Conservation (phyloP, 352 stramenopile species). For the Detonula confervacea region DNA sequence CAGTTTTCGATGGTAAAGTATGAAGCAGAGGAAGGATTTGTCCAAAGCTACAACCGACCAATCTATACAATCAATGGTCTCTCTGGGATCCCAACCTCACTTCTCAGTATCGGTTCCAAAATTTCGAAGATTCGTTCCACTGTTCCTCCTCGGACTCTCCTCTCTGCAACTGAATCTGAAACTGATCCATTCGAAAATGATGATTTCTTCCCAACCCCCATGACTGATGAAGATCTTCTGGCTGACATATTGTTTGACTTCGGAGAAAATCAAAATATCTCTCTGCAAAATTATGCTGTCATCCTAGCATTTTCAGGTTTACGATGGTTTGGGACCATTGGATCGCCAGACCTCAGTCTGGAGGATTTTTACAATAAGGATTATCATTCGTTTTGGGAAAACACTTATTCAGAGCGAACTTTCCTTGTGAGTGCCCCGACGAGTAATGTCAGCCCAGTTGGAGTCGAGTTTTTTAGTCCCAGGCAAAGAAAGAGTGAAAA, state of each 20-base stretch:
- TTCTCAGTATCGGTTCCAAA: background rate
- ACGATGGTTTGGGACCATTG: background rate
- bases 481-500: too few relatives aligned
- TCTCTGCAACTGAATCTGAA: background rate
- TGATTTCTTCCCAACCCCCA: background rate
- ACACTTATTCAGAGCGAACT: background rate
- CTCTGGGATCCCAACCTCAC: background rate
- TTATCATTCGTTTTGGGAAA: constrained; percentile 13
- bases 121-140: too few relatives aligned
- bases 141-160: too few relatives aligned
- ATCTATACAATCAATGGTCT: background rate
- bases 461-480: too few relatives aligned
- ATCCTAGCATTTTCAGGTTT: constrained; percentile 8
- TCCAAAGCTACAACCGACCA: background rate
- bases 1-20: too few relatives aligned
- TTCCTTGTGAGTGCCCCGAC: constrained; percentile 4
- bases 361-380: background rate
- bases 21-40: too few relatives aligned
- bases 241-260: background rate
- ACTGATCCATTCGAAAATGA: background rate
- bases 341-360: background rate
- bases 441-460: background rate
- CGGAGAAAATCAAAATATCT: background rate
- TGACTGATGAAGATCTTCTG: background rate
- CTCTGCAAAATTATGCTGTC: constrained; percentile 2